Percentiles rank a stretch among this genome's conserved stretches.
phyloP scores from a whole-genome alignment of 164 flowering plant genomes.

The Amborella trichopoda region DNA sequence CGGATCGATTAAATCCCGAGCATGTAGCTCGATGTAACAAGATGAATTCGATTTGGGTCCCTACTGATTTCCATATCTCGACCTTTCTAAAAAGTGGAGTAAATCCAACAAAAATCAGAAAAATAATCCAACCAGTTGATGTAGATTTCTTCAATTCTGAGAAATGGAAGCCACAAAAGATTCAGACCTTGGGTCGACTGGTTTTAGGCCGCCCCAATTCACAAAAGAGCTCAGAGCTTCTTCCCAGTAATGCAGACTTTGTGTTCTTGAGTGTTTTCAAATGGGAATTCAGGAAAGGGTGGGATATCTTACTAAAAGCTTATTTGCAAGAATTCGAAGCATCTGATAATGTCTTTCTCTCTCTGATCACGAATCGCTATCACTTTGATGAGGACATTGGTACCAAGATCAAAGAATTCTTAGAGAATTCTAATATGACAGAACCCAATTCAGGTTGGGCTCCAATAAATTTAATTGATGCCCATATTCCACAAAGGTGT shows the following conservation, averaged over 20 bases:
- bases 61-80: conserved; percentile 63
- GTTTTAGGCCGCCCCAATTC: conserved; percentile 24
- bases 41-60: conserved; percentile 74
- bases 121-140: conserved; percentile 65
- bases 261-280: conserved; percentile 72
- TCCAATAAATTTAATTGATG: conserved; percentile 38
- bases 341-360: conserved; percentile 41
- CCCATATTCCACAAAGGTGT: conserved; percentile 54
- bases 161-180: conserved; percentile 31
- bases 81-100: conserved; percentile 57
- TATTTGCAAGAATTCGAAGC: conserved; percentile 50
- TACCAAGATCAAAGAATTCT: conserved; percentile 43
- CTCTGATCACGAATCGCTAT: conserved; percentile 51
- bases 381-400: conserved; percentile 46
- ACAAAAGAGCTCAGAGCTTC: background rate
- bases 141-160: conserved; percentile 50
- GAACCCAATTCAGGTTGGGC: conserved; percentile 52
- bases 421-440: conserved; percentile 28
- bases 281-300: conserved; percentile 80
- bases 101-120: conserved; percentile 50
- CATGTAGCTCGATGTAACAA: conserved; percentile 51
- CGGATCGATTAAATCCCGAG: conserved; percentile 39
- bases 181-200: conserved; percentile 21
- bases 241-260: conserved; percentile 15
- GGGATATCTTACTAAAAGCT: conserved; percentile 65